Base-by-base conservation (phyloP, 306 rosid species). In the apple (Malus domestica) region DNA sequence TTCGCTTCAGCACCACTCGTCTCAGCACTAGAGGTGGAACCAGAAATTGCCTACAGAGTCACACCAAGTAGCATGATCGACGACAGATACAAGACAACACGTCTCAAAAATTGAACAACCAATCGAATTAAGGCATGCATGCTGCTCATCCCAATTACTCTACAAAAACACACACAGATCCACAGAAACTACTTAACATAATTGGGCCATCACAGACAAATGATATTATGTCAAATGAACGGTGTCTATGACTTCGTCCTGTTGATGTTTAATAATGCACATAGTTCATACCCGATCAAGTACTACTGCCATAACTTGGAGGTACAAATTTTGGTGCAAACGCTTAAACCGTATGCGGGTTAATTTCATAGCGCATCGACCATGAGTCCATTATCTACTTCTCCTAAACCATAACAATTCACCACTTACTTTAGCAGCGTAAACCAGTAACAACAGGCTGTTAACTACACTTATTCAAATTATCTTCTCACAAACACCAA, bases 11-110 rank as follows among this genome's bases (percentile, higher is more conserved):
- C 75, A 45, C 87, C 88, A 68, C 92, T 86, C 8, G 73, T 79
- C 85, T 86, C 87, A 27, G 93, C 88, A 79, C 90, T 83, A 4
- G 93, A 84, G 15, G 83, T 83, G 60, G 97, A 89, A 78, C 93
- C 96, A 54, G 88, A 87, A 78, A 84, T 79, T 66, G 88, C 93
- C 99, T 95, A 85, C 68, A 90, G 71, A 84, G 9, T 55, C 15
- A 6, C 35, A 19, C 35, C 30, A 76, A 54, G 71, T 35, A 49
- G 19, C 59, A 63, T 27, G 68, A 54, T 52, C 4, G 70, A 54
- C 16, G 45, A 76, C 44, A 77, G 42, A 61, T 5, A 19, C 44
- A 27, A 23, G 2, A 68, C n/a, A 22, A 27, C 22, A 55, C 27
- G 20, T 22, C 58, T 22, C 23, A 55, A 66, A 77, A 68, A 0